A percentile compares a stretch with the other conserved stretches of the same genome.
Conservation (phyloP, 2,329 filamentous ascomycete genomes). For the Lasiodiplodia sp. region DNA sequence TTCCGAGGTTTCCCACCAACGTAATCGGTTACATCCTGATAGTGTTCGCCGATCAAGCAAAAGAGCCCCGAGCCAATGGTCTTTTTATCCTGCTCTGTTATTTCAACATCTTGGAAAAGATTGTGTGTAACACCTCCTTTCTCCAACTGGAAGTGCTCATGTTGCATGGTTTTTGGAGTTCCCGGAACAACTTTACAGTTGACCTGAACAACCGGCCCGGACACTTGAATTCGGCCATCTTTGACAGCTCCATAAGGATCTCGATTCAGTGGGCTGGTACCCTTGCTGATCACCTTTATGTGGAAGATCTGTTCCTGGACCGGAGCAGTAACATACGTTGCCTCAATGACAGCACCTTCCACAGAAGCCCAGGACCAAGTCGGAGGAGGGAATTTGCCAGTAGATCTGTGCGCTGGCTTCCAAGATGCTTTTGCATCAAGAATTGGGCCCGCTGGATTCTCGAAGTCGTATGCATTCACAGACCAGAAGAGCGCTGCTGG, state of each 20-base stretch:
- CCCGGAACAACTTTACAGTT: background rate
- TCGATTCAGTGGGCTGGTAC: background rate
- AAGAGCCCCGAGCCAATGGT: background rate
- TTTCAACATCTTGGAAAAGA: background rate
- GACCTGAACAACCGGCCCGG: background rate
- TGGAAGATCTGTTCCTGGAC: background rate
- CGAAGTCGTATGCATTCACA: background rate
- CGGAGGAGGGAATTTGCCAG: background rate
- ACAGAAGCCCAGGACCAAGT: constrained; percentile 20
- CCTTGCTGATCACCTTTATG: background rate
- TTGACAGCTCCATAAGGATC: background rate
- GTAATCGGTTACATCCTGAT: background rate
- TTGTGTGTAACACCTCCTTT: background rate
- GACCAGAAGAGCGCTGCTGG: background rate
- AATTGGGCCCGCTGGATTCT: background rate
- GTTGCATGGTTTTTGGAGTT: background rate
- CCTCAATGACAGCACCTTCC: background rate
- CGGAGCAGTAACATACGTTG: background rate
- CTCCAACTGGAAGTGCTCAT: background rate
- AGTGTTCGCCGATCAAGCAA: background rate
- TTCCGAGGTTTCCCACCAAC: no score
- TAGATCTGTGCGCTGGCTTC: background rate
- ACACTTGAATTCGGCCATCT: background rate
- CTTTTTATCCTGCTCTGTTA: background rate
- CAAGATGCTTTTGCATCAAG: background rate